Base-by-base conservation (phyloP, 352 stramenopile genomes). In the Pythium sukuiense region DNA sequence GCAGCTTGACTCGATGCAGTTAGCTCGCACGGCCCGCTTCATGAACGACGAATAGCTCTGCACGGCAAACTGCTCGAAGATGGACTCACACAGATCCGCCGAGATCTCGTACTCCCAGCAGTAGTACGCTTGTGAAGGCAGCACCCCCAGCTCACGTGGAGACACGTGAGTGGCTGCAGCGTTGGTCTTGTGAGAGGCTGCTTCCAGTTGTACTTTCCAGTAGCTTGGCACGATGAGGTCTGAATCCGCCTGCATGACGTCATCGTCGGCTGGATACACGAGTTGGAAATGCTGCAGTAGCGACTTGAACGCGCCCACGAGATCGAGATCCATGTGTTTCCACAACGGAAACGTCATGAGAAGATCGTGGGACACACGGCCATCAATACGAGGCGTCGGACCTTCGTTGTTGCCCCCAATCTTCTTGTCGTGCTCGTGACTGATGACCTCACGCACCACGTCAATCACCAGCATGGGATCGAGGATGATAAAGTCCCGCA, bases 401-500 rank as follows among this genome's bases (percentile, higher is more conserved):
- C 35, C 12, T 41, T 41, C 7, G 35, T 41, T 41, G 9, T 41
- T 35, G 32, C 32, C 9, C 35, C 9, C 12, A 3, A 11, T 41
- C 35, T 41, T 41, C 7, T 41, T 43, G 9, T 13, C 37, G 13
- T 65, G 29, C 7, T 70, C 55, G 26, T 70, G 64, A 6, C n/a
- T 65, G 24, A 70, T 62, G 7, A 70, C 64, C 41, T 70, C 64
- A 8, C 64, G 64, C 52, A 70, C 64, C 1, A 80, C 46, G n/a
- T 81, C 68, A 3, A 81, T 63, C 0, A 74, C 74, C 32, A 81
- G 59, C 4, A 63, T 78, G 0, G 67, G 74, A 32, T 72, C 45
- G 20, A 70, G 13, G 20, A 70, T 65, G 6, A 70, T 35, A 1
- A 20, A 53, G 7, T 70, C 64, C 8, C 61, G 46, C 26, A 65